A percentile compares a stretch with the other conserved stretches of the same genome.
Conservation (phyloP, 2,329 filamentous ascomycete species). For the Helminthosporium solani region DNA sequence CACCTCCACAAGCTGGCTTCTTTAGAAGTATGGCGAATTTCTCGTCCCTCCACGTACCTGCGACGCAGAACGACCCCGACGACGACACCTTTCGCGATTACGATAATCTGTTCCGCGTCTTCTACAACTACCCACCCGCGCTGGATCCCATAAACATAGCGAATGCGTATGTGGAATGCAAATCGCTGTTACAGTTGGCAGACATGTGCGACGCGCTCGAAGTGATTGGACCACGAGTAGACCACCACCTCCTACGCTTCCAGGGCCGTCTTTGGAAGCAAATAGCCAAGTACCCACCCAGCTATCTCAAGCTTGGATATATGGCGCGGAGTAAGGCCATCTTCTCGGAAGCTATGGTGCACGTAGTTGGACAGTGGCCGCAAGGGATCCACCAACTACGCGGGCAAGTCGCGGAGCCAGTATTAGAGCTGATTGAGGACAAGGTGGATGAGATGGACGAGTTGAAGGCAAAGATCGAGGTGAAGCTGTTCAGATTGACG, state of each 20-base stretch:
- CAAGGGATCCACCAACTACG: conserved; percentile 75
- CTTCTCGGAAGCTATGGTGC: conserved; percentile 78
- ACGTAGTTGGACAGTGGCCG: conserved; percentile 95
- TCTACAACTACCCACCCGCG: conserved; percentile 86
- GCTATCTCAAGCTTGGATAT: conserved; percentile 86
- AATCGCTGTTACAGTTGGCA: conserved; percentile 81
- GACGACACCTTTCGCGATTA: conserved; percentile 86
- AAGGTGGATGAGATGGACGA: conserved; percentile 92
- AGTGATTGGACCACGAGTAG: conserved; percentile 84
- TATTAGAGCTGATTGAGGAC: conserved; percentile 89
- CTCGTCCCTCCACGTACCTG: conserved; percentile 53
- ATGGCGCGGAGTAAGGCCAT: conserved; percentile 77
- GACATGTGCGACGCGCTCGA: conserved; percentile 91
- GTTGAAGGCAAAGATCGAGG: conserved; percentile 74
- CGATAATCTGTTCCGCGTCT: conserved; percentile 91
- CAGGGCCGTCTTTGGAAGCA: conserved; percentile 91
- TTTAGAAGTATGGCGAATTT: conserved; percentile 88
- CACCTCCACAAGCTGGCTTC: conserved; percentile 67
- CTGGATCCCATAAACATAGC: conserved; percentile 87
- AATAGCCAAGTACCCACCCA: conserved; percentile 92
- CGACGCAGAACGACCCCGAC: conserved; percentile 55
- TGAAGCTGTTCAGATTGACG: conserved; percentile 76
- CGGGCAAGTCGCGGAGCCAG: conserved; percentile 65
- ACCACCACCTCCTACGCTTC: conserved; percentile 91
- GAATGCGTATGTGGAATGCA: conserved; percentile 90